Evolutionary conservation across 768 basidiomycete genomes (phyloP).

Genomic region (Collybia mongolica): DNA sequence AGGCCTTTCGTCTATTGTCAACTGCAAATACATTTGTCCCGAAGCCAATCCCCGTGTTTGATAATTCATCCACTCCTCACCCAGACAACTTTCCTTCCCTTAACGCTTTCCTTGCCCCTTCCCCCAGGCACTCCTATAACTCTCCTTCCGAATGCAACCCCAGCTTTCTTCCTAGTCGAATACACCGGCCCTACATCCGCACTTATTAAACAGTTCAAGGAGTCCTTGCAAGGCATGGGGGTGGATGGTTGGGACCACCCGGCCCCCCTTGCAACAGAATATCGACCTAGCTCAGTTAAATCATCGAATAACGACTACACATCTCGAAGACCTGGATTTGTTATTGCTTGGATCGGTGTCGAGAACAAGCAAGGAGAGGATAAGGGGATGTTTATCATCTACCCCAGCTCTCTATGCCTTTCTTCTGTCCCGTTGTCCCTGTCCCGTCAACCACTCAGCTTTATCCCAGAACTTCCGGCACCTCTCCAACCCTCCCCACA

Average conservation of each 20-base stretch:
- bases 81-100: constrained; percentile 56
- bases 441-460: constrained; percentile 41
- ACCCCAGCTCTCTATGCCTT: constrained; percentile 62
- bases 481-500: constrained; percentile 57
- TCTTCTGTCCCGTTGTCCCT: constrained; percentile 37
- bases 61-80: constrained; percentile 64
- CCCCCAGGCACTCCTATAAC: constrained; percentile 65
- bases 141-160: constrained; percentile 68
- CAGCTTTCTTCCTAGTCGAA: constrained; percentile 71
- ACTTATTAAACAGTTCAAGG: constrained; percentile 60
- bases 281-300: neutral
- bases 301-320: constrained; percentile 1
- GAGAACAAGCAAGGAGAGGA: constrained; percentile 81
- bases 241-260: constrained; percentile 47
- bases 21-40: constrained; percentile 51
- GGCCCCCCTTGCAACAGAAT: constrained; percentile 10
- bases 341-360: constrained; percentile 74
- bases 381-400: constrained; percentile 73
- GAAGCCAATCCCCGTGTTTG: constrained; percentile 36
- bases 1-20: constrained; percentile 64
- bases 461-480: constrained; percentile 63
- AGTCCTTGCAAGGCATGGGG: constrained; percentile 63
- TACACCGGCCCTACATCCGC: constrained; percentile 68
- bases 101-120: constrained; percentile 41
- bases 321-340: constrained; percentile 21